phyloP scores from a whole-genome alignment of 176 grass and related monocot genomes.

The Hyparrhenia diplandra region DNA sequence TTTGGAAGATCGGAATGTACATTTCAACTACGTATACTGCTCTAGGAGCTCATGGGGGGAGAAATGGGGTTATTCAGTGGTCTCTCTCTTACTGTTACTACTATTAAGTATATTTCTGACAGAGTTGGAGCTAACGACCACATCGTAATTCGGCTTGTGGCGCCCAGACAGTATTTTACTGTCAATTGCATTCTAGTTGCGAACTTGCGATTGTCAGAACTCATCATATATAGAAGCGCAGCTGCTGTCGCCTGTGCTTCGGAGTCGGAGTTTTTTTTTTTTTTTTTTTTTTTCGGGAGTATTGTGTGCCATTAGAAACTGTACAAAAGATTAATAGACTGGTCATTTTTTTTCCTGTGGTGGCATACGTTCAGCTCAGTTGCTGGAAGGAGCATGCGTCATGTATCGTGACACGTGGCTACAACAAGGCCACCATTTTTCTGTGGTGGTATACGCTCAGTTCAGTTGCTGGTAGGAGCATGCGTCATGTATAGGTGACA shows the following conservation, averaged over 20 bases:
- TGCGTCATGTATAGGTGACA: too few species aligned
- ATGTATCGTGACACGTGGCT: too few species aligned
- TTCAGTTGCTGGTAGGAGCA: too few species aligned
- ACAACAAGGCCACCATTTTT: too few species aligned
- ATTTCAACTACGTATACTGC: slow-evolving; percentile 22
- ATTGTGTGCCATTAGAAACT: slow-evolving; percentile 27
- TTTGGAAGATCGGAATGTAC: slow-evolving; percentile 10
- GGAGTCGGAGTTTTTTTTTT: too few species aligned
- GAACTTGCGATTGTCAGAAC: background rate
- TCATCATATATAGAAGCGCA: background rate
- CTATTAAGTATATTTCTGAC: background rate
- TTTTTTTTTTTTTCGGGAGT: too few species aligned
- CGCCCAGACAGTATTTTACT: slow-evolving; percentile 13
- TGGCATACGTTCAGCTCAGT: background rate
- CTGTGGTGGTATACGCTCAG: too few species aligned
- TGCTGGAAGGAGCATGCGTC: too few species aligned
- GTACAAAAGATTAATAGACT: slow-evolving; percentile 41
- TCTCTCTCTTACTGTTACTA: background rate
- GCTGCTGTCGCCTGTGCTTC: background rate
- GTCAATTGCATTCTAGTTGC: background rate
- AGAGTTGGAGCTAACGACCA: slow-evolving; percentile 29
- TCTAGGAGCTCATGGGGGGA: slow-evolving; percentile 1
- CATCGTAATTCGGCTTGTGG: slow-evolving; percentile 28
- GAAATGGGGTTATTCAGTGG: slow-evolving; percentile 10
- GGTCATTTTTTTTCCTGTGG: slow-evolving; percentile 35